Percentiles rank a stretch among this genome's conserved stretches.
These are phyloP conservation scores for Fusarium citri DNA, from an alignment of 2,329 filamentous ascomycete species.

Conservation along the genomic window DNA sequence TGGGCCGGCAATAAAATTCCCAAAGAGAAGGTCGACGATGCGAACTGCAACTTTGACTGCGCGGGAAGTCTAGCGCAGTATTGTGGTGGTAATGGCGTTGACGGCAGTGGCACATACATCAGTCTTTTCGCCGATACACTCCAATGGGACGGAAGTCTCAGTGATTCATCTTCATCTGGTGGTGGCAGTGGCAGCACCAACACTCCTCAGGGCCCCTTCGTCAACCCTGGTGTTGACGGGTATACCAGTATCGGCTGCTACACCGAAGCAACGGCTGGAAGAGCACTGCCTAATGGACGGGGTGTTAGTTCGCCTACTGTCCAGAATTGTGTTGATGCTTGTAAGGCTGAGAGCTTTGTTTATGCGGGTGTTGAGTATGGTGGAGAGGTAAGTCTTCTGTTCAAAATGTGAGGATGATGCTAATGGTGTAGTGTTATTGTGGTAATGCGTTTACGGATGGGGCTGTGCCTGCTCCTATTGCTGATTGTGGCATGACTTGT, in stretches of 20 bases:
- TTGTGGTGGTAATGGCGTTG: conserved; percentile 63
- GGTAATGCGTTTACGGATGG: conserved; percentile 47
- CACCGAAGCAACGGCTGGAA: conserved; percentile 49
- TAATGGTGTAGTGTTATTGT: conserved; percentile 50
- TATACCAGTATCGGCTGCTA: conserved; percentile 55
- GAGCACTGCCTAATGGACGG: conserved; percentile 49
- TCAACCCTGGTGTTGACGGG: conserved; percentile 54
- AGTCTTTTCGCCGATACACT: conserved; percentile 59
- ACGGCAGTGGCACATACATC: conserved; percentile 55
- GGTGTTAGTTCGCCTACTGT: conserved; percentile 48
- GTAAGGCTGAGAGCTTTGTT: conserved; percentile 43
- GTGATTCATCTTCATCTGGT: background rate
- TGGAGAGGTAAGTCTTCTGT: conserved; percentile 46
- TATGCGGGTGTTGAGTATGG: conserved; percentile 56
- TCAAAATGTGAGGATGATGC: fast-evolving
- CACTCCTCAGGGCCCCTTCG: conserved; percentile 33
- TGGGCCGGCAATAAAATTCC: conserved; percentile 66
- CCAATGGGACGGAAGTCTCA: conserved; percentile 38
- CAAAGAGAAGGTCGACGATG: conserved; percentile 55
- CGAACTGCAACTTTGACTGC: conserved; percentile 65
- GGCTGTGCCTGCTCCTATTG: conserved; percentile 45
- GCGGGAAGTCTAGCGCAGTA: conserved; percentile 61
- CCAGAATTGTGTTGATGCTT: conserved; percentile 50
- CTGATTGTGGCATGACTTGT: conserved; percentile 53
- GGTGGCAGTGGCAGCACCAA: background rate